Base-by-base conservation (phyloP, 116 monocot genomes). In the Papilionanthe hybrid region DNA sequence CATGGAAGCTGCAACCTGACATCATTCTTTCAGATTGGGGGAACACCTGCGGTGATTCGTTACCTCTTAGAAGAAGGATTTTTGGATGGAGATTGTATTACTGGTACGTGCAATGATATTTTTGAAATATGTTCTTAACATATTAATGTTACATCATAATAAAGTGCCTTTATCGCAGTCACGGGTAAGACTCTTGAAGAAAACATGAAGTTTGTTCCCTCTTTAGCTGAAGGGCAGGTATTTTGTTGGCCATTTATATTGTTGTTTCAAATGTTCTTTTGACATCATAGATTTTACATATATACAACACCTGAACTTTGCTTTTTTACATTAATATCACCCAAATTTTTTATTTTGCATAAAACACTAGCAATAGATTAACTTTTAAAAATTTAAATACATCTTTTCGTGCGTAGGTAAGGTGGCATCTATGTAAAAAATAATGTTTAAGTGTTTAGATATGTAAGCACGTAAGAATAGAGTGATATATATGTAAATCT, bases 141-240 rank as follows among this genome's bases (percentile, higher is more conserved):
- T 57, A 77, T 43, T 82, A 53, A 44, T 19, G 29, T 13, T 58
- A 78, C 22, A 66, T 57, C 19, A 23, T 81, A 60, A 49, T 43
- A 12, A 13, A 49, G 27, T 45, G 27, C 42, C 81, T 45, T 37
- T 65, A 37, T 85, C 79, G 4, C 84, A 99, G 99, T 99, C 74
- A 99, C 99, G 12, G 93, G 99, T 32, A 92, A 93, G 86, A 93
- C 99, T 72, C 89, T 99, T 55, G 89, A 86, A 55, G 93, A 99
- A 90, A 99, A 99, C 86, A 93, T 91, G 9, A 86, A 95, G 81
- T 44, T 82, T 32, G 90, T 92, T 78, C 90, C 95, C 88, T 0
- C 89, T 80, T 85, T 99, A 43, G 78, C 93, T 68, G 89, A 93
- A 81, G 99, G 95, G 50, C 99, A 95, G 90, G 95, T 93, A 89